A percentile compares a stretch with the other conserved stretches of the same genome.
Conservation (phyloP, 2,329 filamentous ascomycete genomes). For the Stagonosporopsis tanaceti region DNA sequence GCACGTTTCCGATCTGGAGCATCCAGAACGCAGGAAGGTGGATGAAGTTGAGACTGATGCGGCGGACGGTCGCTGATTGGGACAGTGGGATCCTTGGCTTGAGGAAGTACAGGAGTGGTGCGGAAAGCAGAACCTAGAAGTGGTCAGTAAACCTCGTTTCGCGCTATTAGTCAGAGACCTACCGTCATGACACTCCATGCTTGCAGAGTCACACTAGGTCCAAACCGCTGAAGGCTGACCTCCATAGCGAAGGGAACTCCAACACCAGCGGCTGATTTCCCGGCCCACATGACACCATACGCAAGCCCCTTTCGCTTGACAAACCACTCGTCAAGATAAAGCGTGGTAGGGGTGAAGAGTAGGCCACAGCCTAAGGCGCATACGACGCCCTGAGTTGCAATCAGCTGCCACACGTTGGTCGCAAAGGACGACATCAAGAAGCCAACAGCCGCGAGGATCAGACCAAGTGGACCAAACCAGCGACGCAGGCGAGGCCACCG, state of each 20-base stretch:
- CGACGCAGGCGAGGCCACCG: conserved; percentile 42
- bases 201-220: conserved; percentile 52
- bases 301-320: conserved; percentile 64
- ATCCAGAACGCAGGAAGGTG: conserved; percentile 44
- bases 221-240: conserved; percentile 48
- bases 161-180: background rate
- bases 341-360: conserved; percentile 55
- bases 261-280: conserved; percentile 52
- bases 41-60: conserved; percentile 44
- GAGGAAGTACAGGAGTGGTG: conserved; percentile 47
- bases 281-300: conserved; percentile 66
- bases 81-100: conserved; percentile 52
- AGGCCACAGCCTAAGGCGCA: conserved; percentile 55
- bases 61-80: conserved; percentile 27
- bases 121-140: conserved; percentile 37
- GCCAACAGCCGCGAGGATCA: conserved; percentile 30
- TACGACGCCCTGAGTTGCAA: conserved; percentile 50
- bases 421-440: conserved; percentile 38
- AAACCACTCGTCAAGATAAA: conserved; percentile 70
- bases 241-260: conserved; percentile 54
- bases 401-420: conserved; percentile 39
- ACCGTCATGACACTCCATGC: conserved; percentile 45
- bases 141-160: background rate
- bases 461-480: conserved; percentile 42
- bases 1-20: conserved; percentile 46